phyloP scores from a whole-genome alignment of 805 yeast species.

The Ogataea populi-albae region DNA sequence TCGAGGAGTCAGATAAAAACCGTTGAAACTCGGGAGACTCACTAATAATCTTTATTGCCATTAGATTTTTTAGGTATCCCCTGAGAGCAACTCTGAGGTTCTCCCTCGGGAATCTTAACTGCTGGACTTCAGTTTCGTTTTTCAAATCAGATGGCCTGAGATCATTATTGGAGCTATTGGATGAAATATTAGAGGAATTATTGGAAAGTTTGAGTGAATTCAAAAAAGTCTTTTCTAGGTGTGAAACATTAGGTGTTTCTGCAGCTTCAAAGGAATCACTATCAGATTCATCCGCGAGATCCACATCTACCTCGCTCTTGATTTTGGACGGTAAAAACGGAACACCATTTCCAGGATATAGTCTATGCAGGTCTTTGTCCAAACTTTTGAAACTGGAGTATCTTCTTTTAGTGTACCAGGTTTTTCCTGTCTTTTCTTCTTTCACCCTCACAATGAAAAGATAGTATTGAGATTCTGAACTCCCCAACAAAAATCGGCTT shows the following conservation, averaged over 20 bases:
- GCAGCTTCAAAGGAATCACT: conserved; percentile 7
- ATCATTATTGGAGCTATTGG: conserved; percentile 10
- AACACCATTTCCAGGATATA: conserved; percentile 68
- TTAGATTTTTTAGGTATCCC: conserved; percentile 59
- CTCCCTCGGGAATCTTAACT: conserved; percentile 57
- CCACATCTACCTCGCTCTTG: conserved; percentile 22
- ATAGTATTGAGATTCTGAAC: conserved; percentile 28
- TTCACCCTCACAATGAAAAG: conserved; percentile 50
- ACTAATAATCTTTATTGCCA: conserved; percentile 53
- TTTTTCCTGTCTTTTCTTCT: conserved; percentile 30
- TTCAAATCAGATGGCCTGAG: conserved; percentile 4
- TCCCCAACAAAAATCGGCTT: conserved; percentile 21
- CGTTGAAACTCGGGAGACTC: conserved; percentile 48
- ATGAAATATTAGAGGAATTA: neutral
- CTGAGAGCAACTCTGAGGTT: conserved; percentile 73
- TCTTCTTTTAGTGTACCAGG: conserved; percentile 53
- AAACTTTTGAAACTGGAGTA: conserved; percentile 68
- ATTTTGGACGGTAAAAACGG: conserved; percentile 34
- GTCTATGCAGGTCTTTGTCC: conserved; percentile 46
- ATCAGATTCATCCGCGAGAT: conserved; percentile 12
- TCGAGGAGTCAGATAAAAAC: conserved; percentile 47
- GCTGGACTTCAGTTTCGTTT: conserved; percentile 10
- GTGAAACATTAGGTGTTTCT: conserved; percentile 14
- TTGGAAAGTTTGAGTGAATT: conserved; percentile 14
- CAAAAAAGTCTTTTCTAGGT: conserved; percentile 22